These are phyloP conservation scores for Boehmeria nivea DNA, from an alignment of 306 rosid species.

Conservation along the genomic window DNA sequence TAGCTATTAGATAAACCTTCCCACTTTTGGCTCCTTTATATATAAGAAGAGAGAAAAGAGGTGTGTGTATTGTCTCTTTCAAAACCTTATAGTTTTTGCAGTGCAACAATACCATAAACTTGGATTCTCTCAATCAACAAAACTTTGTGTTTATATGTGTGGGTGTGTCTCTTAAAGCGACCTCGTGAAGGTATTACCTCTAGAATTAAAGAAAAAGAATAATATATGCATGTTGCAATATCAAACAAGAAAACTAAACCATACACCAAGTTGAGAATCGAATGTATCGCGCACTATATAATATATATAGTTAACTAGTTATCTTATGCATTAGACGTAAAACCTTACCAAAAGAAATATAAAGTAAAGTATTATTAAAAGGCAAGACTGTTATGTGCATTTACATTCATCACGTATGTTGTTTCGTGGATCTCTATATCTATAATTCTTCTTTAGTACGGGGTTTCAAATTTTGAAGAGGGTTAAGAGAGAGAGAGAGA, in stretches of 20 bases:
- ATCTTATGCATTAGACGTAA: no score
- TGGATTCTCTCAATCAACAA: constrained; percentile 11
- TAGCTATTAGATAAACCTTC: constrained; percentile 5
- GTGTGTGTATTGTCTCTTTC: constrained; percentile 24
- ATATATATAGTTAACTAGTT: no score
- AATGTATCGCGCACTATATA: no score
- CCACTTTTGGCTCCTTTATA: constrained; percentile 18
- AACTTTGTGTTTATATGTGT: not conserved
- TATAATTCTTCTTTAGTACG: not conserved
- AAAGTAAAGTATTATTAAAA: no score
- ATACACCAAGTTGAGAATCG: no score
- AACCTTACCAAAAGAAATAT: no score
- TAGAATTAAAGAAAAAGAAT: no score
- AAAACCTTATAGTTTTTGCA: not conserved
- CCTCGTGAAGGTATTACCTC: no score
- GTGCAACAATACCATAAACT: not conserved
- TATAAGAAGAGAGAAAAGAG: constrained; percentile 5
- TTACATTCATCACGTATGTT: not conserved
- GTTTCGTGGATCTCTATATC: constrained; percentile 1
- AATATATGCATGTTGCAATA: no score
- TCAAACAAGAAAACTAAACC: no score
- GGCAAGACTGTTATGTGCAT: no score
- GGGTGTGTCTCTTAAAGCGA: no score
- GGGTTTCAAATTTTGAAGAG: constrained; percentile 1
- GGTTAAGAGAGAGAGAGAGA: not conserved